phyloP scores from a whole-genome alignment of 129 eudicot species.

The Pittosporum tobira region DNA sequence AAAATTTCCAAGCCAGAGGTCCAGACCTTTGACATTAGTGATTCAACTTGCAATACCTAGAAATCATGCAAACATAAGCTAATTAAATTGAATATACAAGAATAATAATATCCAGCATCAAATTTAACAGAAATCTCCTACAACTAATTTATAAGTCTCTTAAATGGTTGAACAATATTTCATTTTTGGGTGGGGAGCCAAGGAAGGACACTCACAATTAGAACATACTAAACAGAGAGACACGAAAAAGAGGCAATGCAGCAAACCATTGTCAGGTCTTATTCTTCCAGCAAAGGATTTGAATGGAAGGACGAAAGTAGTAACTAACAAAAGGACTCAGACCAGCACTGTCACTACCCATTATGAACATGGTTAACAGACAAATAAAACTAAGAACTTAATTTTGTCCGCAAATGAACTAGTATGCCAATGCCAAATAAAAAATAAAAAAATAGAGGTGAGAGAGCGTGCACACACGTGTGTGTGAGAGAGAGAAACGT shows the following conservation, averaged over 20 bases:
- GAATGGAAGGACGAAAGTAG: too few species aligned
- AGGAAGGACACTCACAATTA: neutral
- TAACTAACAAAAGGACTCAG: too few species aligned
- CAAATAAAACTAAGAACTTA: too few species aligned
- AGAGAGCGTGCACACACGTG: neutral
- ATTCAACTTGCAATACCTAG: slow-evolving; percentile 87
- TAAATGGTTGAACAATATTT: neutral
- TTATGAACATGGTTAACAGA: too few species aligned
- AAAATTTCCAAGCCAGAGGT: slow-evolving; percentile 48
- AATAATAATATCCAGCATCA: neutral
- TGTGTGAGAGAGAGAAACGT: slow-evolving; percentile 24
- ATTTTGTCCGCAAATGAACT: too few species aligned
- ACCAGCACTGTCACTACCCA: too few species aligned
- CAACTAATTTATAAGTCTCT: neutral
- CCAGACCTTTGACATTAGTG: slow-evolving; percentile 37
- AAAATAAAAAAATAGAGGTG: neutral
- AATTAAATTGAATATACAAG: slow-evolving; percentile 3
- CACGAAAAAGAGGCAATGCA: neutral
- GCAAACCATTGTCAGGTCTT: neutral
- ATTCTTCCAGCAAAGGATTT: too few species aligned
- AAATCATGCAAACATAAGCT: slow-evolving; percentile 11
- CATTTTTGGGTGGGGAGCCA: neutral
- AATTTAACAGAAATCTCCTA: neutral
- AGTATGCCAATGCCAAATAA: too few species aligned
- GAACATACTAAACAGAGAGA: too few species aligned